A percentile compares a stretch with the other conserved stretches of the same genome.
phyloP scores from a whole-genome alignment of 306 rosid species.

The Fagus sylvatica region DNA sequence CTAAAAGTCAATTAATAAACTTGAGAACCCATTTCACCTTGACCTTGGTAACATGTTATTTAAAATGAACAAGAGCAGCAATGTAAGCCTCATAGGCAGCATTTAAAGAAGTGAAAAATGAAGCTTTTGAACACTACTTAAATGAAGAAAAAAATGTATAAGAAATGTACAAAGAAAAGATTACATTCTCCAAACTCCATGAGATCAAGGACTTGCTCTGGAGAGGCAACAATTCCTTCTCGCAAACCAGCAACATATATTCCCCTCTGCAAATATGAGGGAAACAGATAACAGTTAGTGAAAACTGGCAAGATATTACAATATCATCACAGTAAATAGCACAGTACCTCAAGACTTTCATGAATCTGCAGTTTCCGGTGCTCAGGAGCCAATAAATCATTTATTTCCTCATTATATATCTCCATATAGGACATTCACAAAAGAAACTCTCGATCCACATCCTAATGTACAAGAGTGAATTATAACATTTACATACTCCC shows the following conservation, averaged over 20 bases:
- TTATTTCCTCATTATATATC: slow-evolving; percentile 92
- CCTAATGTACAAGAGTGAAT: slow-evolving; percentile 42
- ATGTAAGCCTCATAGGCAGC: slow-evolving; percentile 9
- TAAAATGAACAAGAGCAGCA: slow-evolving; percentile 8
- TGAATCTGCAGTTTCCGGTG: slow-evolving; percentile 97
- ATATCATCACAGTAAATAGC: background rate
- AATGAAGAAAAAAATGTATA: background rate
- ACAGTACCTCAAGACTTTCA: slow-evolving; percentile 77
- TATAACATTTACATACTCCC: background rate
- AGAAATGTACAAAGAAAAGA: slow-evolving; percentile 4
- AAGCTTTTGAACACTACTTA: background rate
- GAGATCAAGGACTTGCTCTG: slow-evolving; percentile 80
- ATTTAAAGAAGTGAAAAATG: background rate
- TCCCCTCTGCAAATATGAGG: slow-evolving; percentile 64
- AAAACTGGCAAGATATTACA: slow-evolving; percentile 15
- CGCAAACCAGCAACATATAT: slow-evolving; percentile 94
- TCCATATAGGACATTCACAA: slow-evolving; percentile 98
- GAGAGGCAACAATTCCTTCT: slow-evolving; percentile 91
- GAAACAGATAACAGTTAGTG: slow-evolving; percentile 20
- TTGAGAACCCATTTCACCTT: background rate
- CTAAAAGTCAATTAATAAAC: background rate
- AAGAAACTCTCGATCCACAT: slow-evolving; percentile 81
- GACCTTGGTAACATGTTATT: background rate
- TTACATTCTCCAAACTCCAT: slow-evolving; percentile 94
- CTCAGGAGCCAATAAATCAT: slow-evolving; percentile 91